phyloP scores from a whole-genome alignment of 1,284 basidiomycete genomes.

The Coniophora puteana region DNA sequence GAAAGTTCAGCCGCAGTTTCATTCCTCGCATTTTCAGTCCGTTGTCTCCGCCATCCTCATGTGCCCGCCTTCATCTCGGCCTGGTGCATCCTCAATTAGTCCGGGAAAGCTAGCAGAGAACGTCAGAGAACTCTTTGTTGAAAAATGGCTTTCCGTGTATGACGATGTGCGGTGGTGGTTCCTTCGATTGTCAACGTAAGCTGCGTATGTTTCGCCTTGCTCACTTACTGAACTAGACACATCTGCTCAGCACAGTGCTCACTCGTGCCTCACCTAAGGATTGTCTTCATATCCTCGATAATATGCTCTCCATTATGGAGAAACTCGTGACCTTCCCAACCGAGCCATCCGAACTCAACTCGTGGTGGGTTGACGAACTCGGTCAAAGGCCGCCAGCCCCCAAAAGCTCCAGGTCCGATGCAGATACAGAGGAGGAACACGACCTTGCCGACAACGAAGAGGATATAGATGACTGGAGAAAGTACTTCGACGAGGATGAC shows the following conservation, averaged over 20 bases:
- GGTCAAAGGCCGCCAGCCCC: conserved; percentile 53
- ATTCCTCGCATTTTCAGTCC: conserved; percentile 65
- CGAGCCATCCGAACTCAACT: conserved; percentile 68
- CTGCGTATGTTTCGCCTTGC: not conserved
- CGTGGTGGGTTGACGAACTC: conserved; percentile 84
- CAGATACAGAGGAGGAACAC: conserved; percentile 36
- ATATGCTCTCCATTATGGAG: conserved; percentile 77
- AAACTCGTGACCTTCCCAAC: conserved; percentile 83
- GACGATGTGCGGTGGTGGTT: conserved; percentile 95
- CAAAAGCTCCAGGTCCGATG: conserved; percentile 34
- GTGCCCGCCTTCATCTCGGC: conserved; percentile 53
- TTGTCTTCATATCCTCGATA: conserved; percentile 48
- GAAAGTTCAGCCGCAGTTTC: conserved; percentile 55
- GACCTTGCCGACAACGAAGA: conserved; percentile 39
- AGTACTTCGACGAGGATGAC: conserved; percentile 71
- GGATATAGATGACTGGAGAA: conserved; percentile 72
- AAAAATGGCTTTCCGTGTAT: conserved; percentile 73
- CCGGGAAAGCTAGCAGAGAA: conserved; percentile 47
- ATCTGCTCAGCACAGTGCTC: conserved; percentile 15
- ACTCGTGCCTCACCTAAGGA: conserved; percentile 20
- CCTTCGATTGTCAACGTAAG: conserved; percentile 79
- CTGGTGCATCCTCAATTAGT: conserved; percentile 14
- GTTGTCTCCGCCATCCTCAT: conserved; percentile 59
- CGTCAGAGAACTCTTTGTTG: conserved; percentile 61
- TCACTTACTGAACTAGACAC: conserved; percentile 5